Evolutionary conservation across 2,329 filamentous ascomycete genomes (phyloP).

Genomic region (Aspergillus piperis): DNA sequence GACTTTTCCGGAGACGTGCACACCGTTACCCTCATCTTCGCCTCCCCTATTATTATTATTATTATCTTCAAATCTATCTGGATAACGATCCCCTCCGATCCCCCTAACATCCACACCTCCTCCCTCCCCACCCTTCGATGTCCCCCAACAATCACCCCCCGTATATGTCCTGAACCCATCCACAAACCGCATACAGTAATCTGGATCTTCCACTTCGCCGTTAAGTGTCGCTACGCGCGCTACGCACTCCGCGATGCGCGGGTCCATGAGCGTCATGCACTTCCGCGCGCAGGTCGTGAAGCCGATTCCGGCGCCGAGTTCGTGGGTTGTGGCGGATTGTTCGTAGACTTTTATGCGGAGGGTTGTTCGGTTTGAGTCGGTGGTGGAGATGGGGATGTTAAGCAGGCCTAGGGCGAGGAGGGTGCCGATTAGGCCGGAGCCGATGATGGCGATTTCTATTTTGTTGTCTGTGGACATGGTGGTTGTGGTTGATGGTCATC

Average conservation of each 20-base stretch:
- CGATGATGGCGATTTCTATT: slow-evolving; percentile 30
- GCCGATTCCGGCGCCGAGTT: slow-evolving; percentile 32
- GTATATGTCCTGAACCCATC: slow-evolving; percentile 27
- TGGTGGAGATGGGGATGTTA: not conserved
- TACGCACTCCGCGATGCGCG: slow-evolving; percentile 17
- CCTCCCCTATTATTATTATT: not conserved
- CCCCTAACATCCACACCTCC: too few species aligned
- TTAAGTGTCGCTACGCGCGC: slow-evolving; percentile 14
- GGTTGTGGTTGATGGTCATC: too few species aligned
- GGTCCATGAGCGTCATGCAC: slow-evolving; percentile 26
- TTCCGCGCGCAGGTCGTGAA: slow-evolving; percentile 24
- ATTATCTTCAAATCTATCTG: too few species aligned
- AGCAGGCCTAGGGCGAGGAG: slow-evolving; percentile 29
- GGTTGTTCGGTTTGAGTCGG: not conserved
- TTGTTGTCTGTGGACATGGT: too few species aligned
- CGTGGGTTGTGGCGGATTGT: slow-evolving; percentile 19
- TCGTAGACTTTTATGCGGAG: slow-evolving; percentile 33
- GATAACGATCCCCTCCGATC: too few species aligned
- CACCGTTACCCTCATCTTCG: not conserved
- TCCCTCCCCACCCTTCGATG: not conserved
- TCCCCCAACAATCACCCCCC: too few species aligned
- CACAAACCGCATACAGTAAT: slow-evolving; percentile 26
- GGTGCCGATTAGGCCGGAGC: slow-evolving; percentile 32
- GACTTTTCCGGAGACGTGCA: slow-evolving; percentile 16
- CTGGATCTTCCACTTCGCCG: slow-evolving; percentile 15